Evolutionary conservation across 176 grass and related monocot species (phyloP).

Genomic region (Triticum timopheevii): DNA sequence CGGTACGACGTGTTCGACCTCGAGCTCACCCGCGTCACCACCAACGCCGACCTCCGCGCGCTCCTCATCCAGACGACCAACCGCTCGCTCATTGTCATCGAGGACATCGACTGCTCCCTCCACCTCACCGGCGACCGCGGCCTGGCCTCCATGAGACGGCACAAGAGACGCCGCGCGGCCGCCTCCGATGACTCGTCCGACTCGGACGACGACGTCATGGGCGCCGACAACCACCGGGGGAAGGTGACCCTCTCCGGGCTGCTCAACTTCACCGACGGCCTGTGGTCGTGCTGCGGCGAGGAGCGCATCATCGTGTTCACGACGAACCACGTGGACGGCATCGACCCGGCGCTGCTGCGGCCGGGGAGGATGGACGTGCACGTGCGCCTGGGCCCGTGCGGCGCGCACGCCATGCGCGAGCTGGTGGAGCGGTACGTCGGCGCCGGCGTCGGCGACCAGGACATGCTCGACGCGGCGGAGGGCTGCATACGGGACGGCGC

Average conservation of each 20-base stretch:
- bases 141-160: slow-evolving; percentile 31
- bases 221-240: slow-evolving; percentile 12
- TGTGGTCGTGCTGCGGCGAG: slow-evolving; percentile 99
- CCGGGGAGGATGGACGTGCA: slow-evolving; percentile 95
- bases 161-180: slow-evolving; percentile 38
- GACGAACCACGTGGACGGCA: slow-evolving; percentile 86
- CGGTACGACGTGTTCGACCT: slow-evolving; percentile 95
- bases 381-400: slow-evolving; percentile 74
- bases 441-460: slow-evolving; percentile 38
- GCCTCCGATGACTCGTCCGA: slow-evolving; percentile 53
- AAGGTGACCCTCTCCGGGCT: slow-evolving; percentile 89
- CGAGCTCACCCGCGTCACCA: slow-evolving; percentile 78
- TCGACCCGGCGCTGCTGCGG: slow-evolving; percentile 86
- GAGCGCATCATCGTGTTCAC: slow-evolving; percentile 94
- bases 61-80: slow-evolving; percentile 90
- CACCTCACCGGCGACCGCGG: slow-evolving; percentile 79
- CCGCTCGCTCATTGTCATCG: slow-evolving; percentile 89
- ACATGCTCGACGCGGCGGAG: slow-evolving; percentile 55
- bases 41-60: slow-evolving; percentile 77
- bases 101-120: slow-evolving; percentile 98
- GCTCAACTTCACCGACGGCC: slow-evolving; percentile 93
- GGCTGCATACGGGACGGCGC: slow-evolving; percentile 53
- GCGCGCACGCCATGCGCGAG: slow-evolving; percentile 68
- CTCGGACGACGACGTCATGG: slow-evolving; percentile 40
- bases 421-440: slow-evolving; percentile 67